Evolutionary conservation across 441 rosid genomes (phyloP).

Genomic region (Brassica balearica): DNA sequence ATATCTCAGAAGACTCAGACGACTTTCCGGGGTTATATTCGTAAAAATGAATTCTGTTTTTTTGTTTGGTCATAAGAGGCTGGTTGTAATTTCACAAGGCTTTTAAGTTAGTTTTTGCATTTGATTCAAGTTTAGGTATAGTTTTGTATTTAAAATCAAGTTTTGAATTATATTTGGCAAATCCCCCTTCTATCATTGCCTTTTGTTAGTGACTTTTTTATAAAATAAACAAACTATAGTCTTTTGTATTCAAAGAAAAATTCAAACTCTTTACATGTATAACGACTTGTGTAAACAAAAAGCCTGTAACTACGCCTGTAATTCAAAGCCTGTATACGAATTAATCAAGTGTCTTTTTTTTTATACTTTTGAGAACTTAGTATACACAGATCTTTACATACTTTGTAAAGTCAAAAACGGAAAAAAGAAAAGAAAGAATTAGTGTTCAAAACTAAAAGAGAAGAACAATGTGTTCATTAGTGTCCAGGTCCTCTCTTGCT

Average conservation of each 20-base stretch:
- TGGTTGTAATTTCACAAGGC: no score
- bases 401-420: slow-evolving; percentile 13
- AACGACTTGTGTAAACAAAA: slow-evolving; percentile 37
- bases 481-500: slow-evolving; percentile 86
- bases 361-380: background rate
- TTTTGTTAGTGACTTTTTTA: no score
- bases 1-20: no score
- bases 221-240: background rate
- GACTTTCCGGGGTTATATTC: no score
- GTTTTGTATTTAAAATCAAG: no score
- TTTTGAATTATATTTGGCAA: no score
- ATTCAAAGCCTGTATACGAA: slow-evolving; percentile 25
- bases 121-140: no score
- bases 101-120: no score
- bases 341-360: slow-evolving; percentile 2
- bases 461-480: slow-evolving; percentile 24
- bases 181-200: no score
- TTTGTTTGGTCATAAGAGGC: no score
- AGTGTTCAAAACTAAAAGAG: background rate
- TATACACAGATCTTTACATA: slow-evolving; percentile 27
- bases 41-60: no score
- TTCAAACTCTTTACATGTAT: slow-evolving; percentile 37
- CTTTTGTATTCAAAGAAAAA: slow-evolving; percentile 4
- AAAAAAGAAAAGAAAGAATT: background rate
- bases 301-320: slow-evolving; percentile 17